phyloP scores from a whole-genome alignment of 2,329 filamentous ascomycete genomes.

The Chrysoporthe deuterocubensis region DNA sequence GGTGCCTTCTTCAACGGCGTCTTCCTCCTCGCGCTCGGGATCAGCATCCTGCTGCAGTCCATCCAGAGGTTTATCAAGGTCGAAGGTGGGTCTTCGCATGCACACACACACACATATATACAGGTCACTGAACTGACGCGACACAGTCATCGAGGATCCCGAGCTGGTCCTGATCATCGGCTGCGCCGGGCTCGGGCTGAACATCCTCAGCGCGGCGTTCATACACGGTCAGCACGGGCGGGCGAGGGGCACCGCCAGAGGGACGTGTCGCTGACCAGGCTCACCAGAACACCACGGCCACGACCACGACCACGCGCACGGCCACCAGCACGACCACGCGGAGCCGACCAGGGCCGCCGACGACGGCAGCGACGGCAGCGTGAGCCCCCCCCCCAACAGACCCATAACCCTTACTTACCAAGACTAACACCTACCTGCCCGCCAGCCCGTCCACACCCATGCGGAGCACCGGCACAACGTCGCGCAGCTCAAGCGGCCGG shows the following conservation, averaged over 20 bases:
- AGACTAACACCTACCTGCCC: not conserved
- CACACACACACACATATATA: not conserved
- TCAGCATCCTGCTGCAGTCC: conserved; percentile 75
- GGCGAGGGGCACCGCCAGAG: no score
- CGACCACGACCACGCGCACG: conserved; percentile 36
- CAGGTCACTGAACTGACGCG: conserved; percentile 17
- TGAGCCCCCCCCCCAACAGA: not conserved
- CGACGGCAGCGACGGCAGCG: conserved; percentile 6
- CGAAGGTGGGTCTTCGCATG: conserved; percentile 44
- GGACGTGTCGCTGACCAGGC: conserved; percentile 17
- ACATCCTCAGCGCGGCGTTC: conserved; percentile 68
- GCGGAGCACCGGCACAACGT: conserved; percentile 54
- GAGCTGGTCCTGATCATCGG: conserved; percentile 72
- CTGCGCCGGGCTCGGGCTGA: conserved; percentile 67
- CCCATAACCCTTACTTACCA: no score
- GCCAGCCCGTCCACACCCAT: conserved; percentile 44
- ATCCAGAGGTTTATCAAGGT: conserved; percentile 70
- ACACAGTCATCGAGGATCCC: conserved; percentile 64
- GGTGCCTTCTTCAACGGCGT: conserved; percentile 83
- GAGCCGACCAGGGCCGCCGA: conserved; percentile 28
- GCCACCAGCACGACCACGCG: conserved; percentile 30
- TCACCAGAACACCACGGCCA: conserved; percentile 44
- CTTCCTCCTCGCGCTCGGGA: conserved; percentile 71
- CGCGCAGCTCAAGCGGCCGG: conserved; percentile 38
- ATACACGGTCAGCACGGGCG: conserved; percentile 58